Conservation (phyloP, 2,329 filamentous ascomycete species). For the Exophiala viscosa region DNA sequence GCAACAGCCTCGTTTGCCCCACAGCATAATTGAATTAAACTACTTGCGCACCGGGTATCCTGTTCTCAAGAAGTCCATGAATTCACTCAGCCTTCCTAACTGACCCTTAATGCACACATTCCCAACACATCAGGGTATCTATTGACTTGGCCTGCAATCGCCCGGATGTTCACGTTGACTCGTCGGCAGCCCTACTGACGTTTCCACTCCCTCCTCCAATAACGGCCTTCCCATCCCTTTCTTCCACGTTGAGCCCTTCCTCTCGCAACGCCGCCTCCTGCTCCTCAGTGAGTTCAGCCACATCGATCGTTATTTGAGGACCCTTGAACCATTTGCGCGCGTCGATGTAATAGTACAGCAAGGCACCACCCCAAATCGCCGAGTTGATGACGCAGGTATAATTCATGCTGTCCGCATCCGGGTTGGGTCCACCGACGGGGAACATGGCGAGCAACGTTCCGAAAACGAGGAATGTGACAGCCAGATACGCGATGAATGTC, state of each 20-base stretch:
- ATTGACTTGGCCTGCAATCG: background rate
- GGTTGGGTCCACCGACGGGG: slow-evolving; percentile 53
- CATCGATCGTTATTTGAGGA: slow-evolving; percentile 54
- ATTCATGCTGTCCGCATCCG: slow-evolving; percentile 55
- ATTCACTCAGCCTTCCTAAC: no score
- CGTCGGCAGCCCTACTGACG: background rate
- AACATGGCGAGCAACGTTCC: slow-evolving; percentile 59
- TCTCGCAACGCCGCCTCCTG: slow-evolving; percentile 28
- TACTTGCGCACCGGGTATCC: no score
- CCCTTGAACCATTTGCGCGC: slow-evolving; percentile 60
- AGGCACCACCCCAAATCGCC: slow-evolving; percentile 55
- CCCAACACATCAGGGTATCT: no score
- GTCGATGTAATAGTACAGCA: slow-evolving; percentile 55
- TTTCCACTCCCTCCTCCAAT: slow-evolving; percentile 3
- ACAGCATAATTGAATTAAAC: no score
- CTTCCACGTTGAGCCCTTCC: slow-evolving; percentile 23
- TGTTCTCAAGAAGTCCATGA: no score
- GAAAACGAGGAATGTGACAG: slow-evolving; percentile 54
- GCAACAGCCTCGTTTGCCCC: no score
- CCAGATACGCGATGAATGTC: slow-evolving; percentile 51
- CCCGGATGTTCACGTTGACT: background rate
- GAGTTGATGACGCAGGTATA: slow-evolving; percentile 61
- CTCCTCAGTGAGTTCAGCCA: slow-evolving; percentile 30
- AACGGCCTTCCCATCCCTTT: slow-evolving; percentile 4
- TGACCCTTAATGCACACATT: no score